phyloP scores from a whole-genome alignment of 169 alveolate genomes.

The Eimeria necatrix region DNA sequence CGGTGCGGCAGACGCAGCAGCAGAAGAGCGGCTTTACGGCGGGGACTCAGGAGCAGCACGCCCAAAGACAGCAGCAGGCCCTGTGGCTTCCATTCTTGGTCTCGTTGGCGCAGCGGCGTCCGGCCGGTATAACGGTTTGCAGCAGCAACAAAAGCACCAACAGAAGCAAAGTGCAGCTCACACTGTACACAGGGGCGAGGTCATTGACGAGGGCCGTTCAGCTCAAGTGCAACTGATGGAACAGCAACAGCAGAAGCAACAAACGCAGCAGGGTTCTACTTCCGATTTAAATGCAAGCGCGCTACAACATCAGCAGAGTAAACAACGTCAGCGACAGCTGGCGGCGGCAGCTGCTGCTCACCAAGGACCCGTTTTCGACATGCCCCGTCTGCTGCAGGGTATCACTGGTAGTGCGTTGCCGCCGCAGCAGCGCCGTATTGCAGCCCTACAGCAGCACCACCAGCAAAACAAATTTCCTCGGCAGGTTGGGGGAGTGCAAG shows the following conservation, averaged over 20 bases:
- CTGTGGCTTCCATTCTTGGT: conserved; percentile 30
- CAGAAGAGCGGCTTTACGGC: conserved; percentile 11
- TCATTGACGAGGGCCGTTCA: not conserved
- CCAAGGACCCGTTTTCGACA: conserved; percentile 56
- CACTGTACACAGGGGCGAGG: not conserved
- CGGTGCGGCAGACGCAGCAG: not conserved
- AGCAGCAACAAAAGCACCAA: conserved; percentile 15
- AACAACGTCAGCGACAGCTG: conserved; percentile 40
- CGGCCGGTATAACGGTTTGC: not conserved
- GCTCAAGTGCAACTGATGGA: not conserved
- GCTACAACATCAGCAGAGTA: not conserved
- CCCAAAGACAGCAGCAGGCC: not conserved
- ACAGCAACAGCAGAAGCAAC: conserved; percentile 35
- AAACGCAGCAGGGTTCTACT: not conserved
- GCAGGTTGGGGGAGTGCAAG: conserved; percentile 54
- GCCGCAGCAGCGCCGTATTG: conserved; percentile 19
- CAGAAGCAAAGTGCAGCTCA: not conserved
- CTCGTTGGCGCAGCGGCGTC: not conserved
- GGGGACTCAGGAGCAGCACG: conserved; percentile 7
- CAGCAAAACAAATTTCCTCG: conserved; percentile 8
- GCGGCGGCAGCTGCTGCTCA: conserved; percentile 52
- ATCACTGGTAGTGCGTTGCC: conserved; percentile 15
- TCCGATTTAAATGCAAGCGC: not conserved
- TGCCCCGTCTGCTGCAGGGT: conserved; percentile 67
- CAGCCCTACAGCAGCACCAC: conserved; percentile 21